Evolutionary conservation across 1,284 basidiomycete genomes (phyloP), one percentile per base, ranked within the genome.

Genomic region (Ustilago trichophora): DNA sequence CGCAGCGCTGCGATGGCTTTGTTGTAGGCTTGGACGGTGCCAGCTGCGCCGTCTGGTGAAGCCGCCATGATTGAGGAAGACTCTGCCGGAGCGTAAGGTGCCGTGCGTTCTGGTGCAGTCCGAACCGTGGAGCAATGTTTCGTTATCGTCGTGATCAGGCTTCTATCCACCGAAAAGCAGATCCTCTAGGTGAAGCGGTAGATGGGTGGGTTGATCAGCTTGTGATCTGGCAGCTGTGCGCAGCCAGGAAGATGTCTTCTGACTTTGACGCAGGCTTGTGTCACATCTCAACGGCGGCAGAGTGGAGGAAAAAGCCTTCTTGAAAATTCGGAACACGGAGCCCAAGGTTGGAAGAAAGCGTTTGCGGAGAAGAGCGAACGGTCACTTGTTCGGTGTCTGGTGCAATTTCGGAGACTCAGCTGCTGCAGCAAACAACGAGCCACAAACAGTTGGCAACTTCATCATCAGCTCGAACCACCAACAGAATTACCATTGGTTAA

Each of bases 1-100:
- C 64, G 64, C 1, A 67, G 32, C 2, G 37, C 19, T 41, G 53
- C 54, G 12, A 63, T 22, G 25, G 65, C 54, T 18, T 42, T 10
- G 27, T 68, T 68, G 59, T 57, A 58, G 3, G 46, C 43, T 12
- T 57, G 46, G 58, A 63, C 22, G n/a, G 48, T 12, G 6, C 55
- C 52, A 11, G 24, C 4, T 15, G 13, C n/a, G 16, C 38, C 27
- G 13, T 40, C 25, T 21, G 49, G 2, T 13, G 44, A 18, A 11
- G 40, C 45, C 26, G 60, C 1, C 60, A 64, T 64, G 19, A 33
- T 29, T 24, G 43, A 19, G 15, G 18, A 9, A 19, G 25, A 12
- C 12, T 26, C 41, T 29, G n/a, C n/a, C n/a, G n/a, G n/a, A n/a
- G n/a, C n/a, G n/a, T n/a, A n/a, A n/a, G n/a, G n/a, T n/a, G n/a